Base-by-base conservation (phyloP, 306 rosid genomes). In the Castanospermum australe region DNA sequence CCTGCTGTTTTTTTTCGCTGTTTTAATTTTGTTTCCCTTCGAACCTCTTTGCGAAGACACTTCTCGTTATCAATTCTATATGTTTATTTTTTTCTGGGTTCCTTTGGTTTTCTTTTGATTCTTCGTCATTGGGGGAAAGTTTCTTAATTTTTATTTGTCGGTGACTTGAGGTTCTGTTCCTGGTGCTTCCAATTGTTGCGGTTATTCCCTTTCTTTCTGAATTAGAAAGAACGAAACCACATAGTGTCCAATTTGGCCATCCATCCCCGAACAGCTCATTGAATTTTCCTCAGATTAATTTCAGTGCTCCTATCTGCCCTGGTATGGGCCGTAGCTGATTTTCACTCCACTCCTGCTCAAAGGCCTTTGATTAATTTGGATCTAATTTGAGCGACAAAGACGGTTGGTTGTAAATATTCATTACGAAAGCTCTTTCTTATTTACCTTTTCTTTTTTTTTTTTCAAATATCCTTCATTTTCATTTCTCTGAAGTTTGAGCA, bases 111-210 rank as follows among this genome's bases (percentile, higher is more conserved):
- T 33, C 48, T 77, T 77, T 41, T 51, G 33, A 36, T 55, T 75
- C 59, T 67, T 44, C 79, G 13, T 70, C 74, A 35, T 77, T 84
- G 55, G 38, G 32, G n/a, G 50, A 5, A 13, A 6, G 10, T 45
- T 32, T 47, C 25, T 74, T 71, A 32, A 8, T 13, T 61, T 61
- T 1, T 47, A 15, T 86, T 67, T 86, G 88, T 90, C 94, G 91
- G 89, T 80, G 85, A 76, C 41, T 54, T 8, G 20, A 42, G 6
- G 30, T 42, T 64, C 75, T 75, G 17, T 38, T 85, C 70, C 55
- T 62, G 45, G 33, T n/a, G 71, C 38, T 56, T 75, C 67, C 67
- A 57, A 17, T 72, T 52, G n/a, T 28, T 73, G 33, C 30, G 51
- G 42, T 47, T 13, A 6, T 44, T 39, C 17, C 33, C 12, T 1